Conservation (phyloP, 805 yeast species). For the Ogataea philodendri region DNA sequence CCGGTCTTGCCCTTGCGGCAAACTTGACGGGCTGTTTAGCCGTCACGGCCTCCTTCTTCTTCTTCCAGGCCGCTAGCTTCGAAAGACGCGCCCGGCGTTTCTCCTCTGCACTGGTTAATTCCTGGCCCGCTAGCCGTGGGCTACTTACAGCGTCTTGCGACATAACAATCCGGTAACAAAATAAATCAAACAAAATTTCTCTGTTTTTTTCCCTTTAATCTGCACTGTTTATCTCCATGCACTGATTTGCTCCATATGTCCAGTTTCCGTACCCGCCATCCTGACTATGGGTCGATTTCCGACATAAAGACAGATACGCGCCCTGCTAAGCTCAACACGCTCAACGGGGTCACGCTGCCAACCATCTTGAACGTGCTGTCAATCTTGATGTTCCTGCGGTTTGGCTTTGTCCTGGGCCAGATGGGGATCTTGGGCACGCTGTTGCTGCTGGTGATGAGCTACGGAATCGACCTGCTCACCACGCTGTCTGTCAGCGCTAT, state of each 20-base stretch:
- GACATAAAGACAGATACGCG: constrained; percentile 5
- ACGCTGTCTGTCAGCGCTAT: constrained; percentile 91
- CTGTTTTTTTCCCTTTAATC: constrained; percentile 1
- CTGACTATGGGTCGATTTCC: constrained; percentile 10
- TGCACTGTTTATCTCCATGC: constrained; percentile 4
- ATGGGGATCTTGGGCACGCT: constrained; percentile 84
- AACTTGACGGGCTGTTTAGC: constrained; percentile 21
- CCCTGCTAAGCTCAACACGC: constrained; percentile 66
- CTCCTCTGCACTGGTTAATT: constrained; percentile 30
- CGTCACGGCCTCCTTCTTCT: constrained; percentile 42
- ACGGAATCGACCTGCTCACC: constrained; percentile 77
- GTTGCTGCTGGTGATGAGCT: constrained; percentile 65
- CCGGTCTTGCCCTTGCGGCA: constrained; percentile 14
- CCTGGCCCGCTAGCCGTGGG: constrained; percentile 9
- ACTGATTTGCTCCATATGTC: constrained; percentile 1
- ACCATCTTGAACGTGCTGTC: constrained; percentile 90
- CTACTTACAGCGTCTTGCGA: constrained; percentile 11
- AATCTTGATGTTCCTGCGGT: constrained; percentile 90
- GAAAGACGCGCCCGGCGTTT: constrained; percentile 45
- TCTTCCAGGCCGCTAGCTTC: constrained; percentile 59
- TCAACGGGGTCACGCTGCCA: constrained; percentile 90
- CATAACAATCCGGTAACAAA: neutral
- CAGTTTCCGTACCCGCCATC: constrained; percentile 1
- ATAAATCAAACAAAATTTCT: neutral
- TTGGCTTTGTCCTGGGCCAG: constrained; percentile 94